phyloP scores from a whole-genome alignment of 805 yeast genomes.

The Ogataea pignaliae region DNA sequence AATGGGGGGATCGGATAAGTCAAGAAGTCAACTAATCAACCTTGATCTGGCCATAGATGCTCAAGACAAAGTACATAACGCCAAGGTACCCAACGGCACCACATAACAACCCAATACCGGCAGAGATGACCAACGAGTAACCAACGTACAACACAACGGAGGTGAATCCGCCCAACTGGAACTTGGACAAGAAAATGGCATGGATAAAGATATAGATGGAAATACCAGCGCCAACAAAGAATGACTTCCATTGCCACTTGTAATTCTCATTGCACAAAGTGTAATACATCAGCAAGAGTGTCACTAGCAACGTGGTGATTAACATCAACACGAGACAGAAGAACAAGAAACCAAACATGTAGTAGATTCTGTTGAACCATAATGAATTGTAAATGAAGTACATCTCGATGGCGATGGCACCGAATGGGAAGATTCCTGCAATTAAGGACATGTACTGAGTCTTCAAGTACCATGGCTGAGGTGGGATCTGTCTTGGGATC shows the following conservation, averaged over 20 bases:
- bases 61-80: conserved; percentile 67
- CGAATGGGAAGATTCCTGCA: conserved; percentile 92
- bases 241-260: conserved; percentile 96
- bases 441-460: conserved; percentile 62
- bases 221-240: conserved; percentile 86
- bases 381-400: conserved; percentile 86
- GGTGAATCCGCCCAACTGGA: conserved; percentile 65
- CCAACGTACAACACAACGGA: conserved; percentile 80
- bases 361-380: conserved; percentile 91
- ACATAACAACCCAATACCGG: conserved; percentile 71
- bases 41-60: conserved; percentile 80
- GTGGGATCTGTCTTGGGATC: conserved; percentile 94
- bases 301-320: conserved; percentile 73
- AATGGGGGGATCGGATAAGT: no score
- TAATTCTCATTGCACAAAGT: conserved; percentile 87
- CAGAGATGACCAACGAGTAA: conserved; percentile 69
- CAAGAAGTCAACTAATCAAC: conserved; percentile 48
- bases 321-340: conserved; percentile 83
- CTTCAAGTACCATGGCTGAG: conserved; percentile 79
- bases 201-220: conserved; percentile 80
- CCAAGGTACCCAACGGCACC: conserved; percentile 85
- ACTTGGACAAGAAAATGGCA: conserved; percentile 68
- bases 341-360: conserved; percentile 96
- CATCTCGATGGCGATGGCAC: conserved; percentile 91
- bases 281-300: conserved; percentile 77